Evolutionary conservation across 2,329 filamentous ascomycete species (phyloP).

Genomic region (Emergomyces africanus): DNA sequence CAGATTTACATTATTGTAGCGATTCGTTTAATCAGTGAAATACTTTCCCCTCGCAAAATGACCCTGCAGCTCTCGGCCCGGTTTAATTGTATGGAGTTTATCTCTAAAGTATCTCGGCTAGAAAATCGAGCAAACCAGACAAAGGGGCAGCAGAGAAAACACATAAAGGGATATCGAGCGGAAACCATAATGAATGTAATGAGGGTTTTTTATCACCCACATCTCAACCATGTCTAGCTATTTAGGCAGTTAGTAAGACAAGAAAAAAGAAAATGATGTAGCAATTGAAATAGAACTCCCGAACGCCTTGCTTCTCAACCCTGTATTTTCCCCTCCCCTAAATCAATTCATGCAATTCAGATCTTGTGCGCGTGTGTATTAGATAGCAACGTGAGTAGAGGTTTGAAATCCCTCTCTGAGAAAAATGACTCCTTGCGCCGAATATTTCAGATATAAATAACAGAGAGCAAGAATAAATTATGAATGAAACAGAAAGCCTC

Average conservation of each 20-base stretch:
- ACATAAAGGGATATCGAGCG: no score
- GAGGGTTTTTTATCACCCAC: background rate
- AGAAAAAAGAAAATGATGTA: background rate
- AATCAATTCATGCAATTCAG: background rate
- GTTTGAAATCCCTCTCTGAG: slow-evolving; percentile 25
- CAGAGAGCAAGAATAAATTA: slow-evolving; percentile 28
- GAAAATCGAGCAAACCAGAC: background rate
- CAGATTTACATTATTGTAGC: background rate
- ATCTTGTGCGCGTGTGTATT: background rate
- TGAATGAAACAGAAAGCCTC: background rate
- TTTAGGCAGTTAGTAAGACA: background rate
- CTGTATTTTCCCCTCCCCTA: no score
- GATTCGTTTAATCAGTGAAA: background rate
- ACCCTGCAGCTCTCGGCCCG: background rate
- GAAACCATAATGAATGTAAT: background rate
- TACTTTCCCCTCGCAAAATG: background rate
- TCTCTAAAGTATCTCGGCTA: background rate
- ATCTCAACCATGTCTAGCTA: background rate
- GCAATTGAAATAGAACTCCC: background rate
- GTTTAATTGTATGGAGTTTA: background rate
- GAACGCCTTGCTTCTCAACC: background rate
- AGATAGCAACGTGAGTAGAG: slow-evolving; percentile 18
- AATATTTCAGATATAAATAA: slow-evolving; percentile 17
- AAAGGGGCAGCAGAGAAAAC: background rate
- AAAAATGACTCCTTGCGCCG: slow-evolving; percentile 28